These are phyloP conservation scores for Clonostachys chloroleuca DNA, from an alignment of 2,329 filamentous ascomycete genomes.

Conservation along the genomic window DNA sequence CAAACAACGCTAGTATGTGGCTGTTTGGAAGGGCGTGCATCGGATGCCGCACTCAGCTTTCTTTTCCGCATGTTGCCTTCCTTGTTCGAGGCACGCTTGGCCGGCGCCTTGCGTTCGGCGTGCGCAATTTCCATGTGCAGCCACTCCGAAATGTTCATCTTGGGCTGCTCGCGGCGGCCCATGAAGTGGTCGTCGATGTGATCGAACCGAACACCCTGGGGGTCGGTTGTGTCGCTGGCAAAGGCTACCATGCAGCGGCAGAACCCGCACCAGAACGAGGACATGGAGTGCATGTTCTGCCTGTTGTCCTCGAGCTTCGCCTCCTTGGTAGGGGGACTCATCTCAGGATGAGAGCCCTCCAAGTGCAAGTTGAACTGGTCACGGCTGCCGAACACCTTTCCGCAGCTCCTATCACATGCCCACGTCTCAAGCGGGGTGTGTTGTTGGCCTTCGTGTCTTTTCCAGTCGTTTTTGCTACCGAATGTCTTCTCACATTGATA, in stretches of 20 bases:
- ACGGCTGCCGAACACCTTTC: slow-evolving; percentile 50
- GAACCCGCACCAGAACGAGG: slow-evolving; percentile 84
- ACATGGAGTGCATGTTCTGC: slow-evolving; percentile 60
- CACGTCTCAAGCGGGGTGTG: slow-evolving; percentile 70
- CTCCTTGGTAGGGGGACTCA: slow-evolving; percentile 24
- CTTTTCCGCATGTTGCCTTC: too few relatives aligned
- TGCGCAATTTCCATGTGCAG: slow-evolving; percentile 20
- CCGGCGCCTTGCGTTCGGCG: too few relatives aligned
- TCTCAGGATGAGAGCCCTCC: slow-evolving; percentile 36
- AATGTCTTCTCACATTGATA: slow-evolving; percentile 66
- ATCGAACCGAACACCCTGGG: slow-evolving; percentile 35
- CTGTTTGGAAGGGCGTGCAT: too few relatives aligned
- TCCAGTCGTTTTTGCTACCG: slow-evolving; percentile 94
- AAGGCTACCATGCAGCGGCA: slow-evolving; percentile 57
- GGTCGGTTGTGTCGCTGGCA: slow-evolving; percentile 19
- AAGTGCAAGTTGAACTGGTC: slow-evolving; percentile 62
- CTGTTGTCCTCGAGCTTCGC: slow-evolving; percentile 46
- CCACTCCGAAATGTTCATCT: slow-evolving; percentile 51
- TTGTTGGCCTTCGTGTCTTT: slow-evolving; percentile 79
- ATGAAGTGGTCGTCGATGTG: slow-evolving; percentile 75
- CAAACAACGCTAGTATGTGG: too few relatives aligned
- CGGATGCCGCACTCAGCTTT: too few relatives aligned
- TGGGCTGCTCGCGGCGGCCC: slow-evolving; percentile 37
- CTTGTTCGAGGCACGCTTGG: too few relatives aligned
- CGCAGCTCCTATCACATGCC: slow-evolving; percentile 62